These are phyloP conservation scores for Botryotinia globosa DNA, from an alignment of 2,329 filamentous ascomycete species.

Conservation along the genomic window DNA sequence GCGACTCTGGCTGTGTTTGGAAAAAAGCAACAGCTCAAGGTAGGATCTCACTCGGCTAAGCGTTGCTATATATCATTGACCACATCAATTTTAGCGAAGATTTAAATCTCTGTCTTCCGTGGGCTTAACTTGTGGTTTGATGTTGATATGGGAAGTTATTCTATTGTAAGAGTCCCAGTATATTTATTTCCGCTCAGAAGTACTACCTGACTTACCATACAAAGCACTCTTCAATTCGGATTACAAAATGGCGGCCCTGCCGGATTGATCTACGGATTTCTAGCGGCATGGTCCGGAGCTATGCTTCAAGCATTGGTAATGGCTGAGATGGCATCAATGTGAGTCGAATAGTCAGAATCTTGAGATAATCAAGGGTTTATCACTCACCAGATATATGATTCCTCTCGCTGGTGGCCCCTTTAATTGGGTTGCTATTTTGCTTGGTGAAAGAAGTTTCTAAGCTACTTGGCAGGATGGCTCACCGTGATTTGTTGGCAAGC, in stretches of 20 bases:
- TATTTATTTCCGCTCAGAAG: neutral
- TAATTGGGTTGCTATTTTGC: slow-evolving; percentile 22
- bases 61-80: neutral
- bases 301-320: slow-evolving; percentile 17
- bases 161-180: neutral
- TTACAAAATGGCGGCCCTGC: slow-evolving; percentile 14
- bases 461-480: slow-evolving; percentile 23
- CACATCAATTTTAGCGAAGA: neutral
- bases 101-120: slow-evolving; percentile 10
- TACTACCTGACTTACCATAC: neutral
- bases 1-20: slow-evolving; percentile 18
- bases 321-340: slow-evolving; percentile 25
- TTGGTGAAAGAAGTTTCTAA: slow-evolving; percentile 20
- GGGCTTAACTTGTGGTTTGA: slow-evolving; percentile 7
- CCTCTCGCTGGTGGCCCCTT: slow-evolving; percentile 22
- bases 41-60: neutral
- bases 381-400: slow-evolving; percentile 25
- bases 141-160: slow-evolving; percentile 18
- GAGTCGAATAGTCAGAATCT: neutral
- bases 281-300: slow-evolving; percentile 16
- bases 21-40: slow-evolving; percentile 21
- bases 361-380: too few relatives aligned
- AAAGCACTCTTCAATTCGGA: slow-evolving; percentile 11
- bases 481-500: slow-evolving; percentile 16
- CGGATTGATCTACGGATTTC: slow-evolving; percentile 14